phyloP scores from a whole-genome alignment of 2,329 filamentous ascomycete genomes.

The Diaporthe vexans region DNA sequence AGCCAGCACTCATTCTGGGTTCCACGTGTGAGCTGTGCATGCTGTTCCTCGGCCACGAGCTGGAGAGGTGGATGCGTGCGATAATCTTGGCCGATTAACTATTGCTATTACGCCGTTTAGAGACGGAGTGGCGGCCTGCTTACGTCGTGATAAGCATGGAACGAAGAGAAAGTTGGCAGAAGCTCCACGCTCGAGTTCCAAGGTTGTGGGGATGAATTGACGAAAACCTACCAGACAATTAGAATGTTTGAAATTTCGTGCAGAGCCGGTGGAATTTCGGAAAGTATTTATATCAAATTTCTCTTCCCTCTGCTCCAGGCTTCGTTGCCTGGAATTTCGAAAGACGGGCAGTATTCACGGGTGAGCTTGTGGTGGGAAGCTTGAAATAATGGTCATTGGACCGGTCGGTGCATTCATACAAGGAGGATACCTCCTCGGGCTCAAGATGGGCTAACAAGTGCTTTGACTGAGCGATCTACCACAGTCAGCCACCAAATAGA shows the following conservation, averaged over 20 bases:
- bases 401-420: background rate
- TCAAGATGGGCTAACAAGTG: background rate
- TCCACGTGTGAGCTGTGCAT: background rate
- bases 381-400: background rate
- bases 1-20: background rate
- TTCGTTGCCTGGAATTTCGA: background rate
- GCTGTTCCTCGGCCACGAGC: background rate
- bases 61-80: background rate
- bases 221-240: background rate
- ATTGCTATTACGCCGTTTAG: background rate
- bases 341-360: background rate
- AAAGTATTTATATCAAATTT: background rate
- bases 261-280: background rate
- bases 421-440: no score
- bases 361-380: background rate
- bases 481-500: background rate
- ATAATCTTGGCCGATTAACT: background rate
- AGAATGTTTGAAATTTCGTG: background rate
- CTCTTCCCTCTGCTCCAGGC: background rate
- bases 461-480: background rate
- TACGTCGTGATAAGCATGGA: background rate
- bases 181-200: background rate
- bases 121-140: background rate
- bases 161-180: background rate
- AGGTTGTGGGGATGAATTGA: background rate